phyloP scores from a whole-genome alignment of 495 filamentous ascomycete species.

The Ascodesmis nigricans region DNA sequence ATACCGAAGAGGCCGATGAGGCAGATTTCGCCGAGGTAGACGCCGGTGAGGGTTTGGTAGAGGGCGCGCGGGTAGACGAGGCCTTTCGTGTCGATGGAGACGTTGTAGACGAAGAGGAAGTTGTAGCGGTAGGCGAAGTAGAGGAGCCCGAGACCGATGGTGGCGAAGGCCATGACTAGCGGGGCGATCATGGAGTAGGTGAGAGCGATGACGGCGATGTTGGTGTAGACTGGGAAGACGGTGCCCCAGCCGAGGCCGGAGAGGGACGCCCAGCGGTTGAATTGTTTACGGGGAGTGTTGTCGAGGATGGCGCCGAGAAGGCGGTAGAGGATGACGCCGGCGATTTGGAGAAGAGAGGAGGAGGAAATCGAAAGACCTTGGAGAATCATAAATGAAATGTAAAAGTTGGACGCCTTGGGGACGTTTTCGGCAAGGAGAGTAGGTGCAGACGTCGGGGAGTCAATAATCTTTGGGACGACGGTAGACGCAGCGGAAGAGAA shows the following conservation, averaged over 20 bases:
- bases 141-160: slow-evolving; percentile 63
- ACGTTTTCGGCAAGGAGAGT: slow-evolving; percentile 49
- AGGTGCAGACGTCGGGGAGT: slow-evolving; percentile 37
- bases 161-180: slow-evolving; percentile 67
- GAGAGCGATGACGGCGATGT: slow-evolving; percentile 68
- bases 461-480: slow-evolving; percentile 36
- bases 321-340: slow-evolving; percentile 53
- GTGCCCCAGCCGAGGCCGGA: slow-evolving; percentile 67
- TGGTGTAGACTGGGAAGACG: slow-evolving; percentile 65
- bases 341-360: slow-evolving; percentile 51
- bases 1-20: slow-evolving; percentile 80
- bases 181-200: slow-evolving; percentile 83
- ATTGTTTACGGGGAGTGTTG: slow-evolving; percentile 35
- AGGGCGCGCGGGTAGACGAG: slow-evolving; percentile 70
- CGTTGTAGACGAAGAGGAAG: slow-evolving; percentile 72
- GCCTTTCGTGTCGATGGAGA: slow-evolving; percentile 73
- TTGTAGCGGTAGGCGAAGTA: slow-evolving; percentile 94
- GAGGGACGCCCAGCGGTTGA: slow-evolving; percentile 37
- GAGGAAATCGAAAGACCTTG: slow-evolving; percentile 74
- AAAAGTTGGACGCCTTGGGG: slow-evolving; percentile 75
- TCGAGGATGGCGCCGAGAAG: slow-evolving; percentile 47
- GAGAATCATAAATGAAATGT: slow-evolving; percentile 83
- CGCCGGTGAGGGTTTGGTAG: slow-evolving; percentile 72
- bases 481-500: slow-evolving; percentile 52
- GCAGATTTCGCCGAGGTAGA: slow-evolving; percentile 68